These are phyloP conservation scores for Hyphopichia burtonii DNA, from an alignment of 1,139 yeast genomes.

Conservation along the genomic window DNA sequence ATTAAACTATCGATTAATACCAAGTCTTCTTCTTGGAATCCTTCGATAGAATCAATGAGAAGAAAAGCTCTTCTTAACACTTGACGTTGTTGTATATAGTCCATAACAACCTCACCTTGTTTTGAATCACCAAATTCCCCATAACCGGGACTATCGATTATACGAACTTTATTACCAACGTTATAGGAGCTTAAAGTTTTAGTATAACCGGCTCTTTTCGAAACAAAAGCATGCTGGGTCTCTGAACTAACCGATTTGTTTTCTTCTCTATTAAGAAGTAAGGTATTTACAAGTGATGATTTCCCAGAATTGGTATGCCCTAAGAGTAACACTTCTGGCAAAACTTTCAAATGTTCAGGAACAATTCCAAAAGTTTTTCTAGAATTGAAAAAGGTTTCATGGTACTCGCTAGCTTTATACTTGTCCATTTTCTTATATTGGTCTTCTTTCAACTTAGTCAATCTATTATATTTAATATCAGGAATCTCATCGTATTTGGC, in stretches of 20 bases:
- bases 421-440: slow-evolving; percentile 17
- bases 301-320: slow-evolving; percentile 89
- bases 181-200: slow-evolving; percentile 74
- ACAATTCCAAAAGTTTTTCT: slow-evolving; percentile 29
- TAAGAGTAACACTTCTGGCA: slow-evolving; percentile 70
- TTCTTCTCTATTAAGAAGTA: slow-evolving; percentile 34
- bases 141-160: slow-evolving; percentile 87
- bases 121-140: slow-evolving; percentile 60
- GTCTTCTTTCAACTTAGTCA: slow-evolving; percentile 18
- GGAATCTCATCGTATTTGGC: slow-evolving; percentile 55
- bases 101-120: slow-evolving; percentile 69
- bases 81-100: slow-evolving; percentile 55
- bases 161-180: slow-evolving; percentile 57
- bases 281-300: slow-evolving; percentile 66
- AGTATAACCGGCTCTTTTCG: slow-evolving; percentile 71
- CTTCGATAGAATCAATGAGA: slow-evolving; percentile 57
- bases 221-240: slow-evolving; percentile 52
- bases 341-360: slow-evolving; percentile 25
- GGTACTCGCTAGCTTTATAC: slow-evolving; percentile 17
- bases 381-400: slow-evolving; percentile 15
- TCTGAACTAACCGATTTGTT: slow-evolving; percentile 22
- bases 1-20: slow-evolving; percentile 50
- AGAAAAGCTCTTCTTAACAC: slow-evolving; percentile 59
- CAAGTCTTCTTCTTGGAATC: slow-evolving; percentile 58
- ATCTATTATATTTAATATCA: slow-evolving; percentile 45